Evolutionary conservation across 805 yeast species (phyloP), one percentile per base, ranked within the genome.

Genomic region (Hanseniaspora valbyensis): DNA sequence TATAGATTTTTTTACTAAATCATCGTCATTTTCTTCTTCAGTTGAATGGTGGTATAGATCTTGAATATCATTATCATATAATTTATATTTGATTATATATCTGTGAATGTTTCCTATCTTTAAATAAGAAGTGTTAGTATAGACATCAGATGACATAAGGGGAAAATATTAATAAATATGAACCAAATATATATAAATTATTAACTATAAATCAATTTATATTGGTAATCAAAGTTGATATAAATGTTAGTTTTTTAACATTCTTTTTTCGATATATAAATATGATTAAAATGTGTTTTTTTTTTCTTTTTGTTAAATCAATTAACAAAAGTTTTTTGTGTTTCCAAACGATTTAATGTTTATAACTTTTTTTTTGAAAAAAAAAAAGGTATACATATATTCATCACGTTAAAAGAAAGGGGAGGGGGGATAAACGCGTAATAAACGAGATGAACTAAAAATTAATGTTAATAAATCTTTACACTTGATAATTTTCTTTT

Each of bases 51-150:
- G 24, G 61, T 62, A 5, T 57, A 43, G 4, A 26, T 37, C 38
- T 16, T 50, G 30, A 2, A 50, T 24, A 14, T 34, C 38, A 2
- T 13, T 60, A 5, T 61, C 64, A 26, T 61, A 55, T 1, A 80
- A 72, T 12, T 71, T 66, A 54, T 75, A 81, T 4, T 70, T 67
- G 19, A 81, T 66, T 4, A 70, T 61, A 60, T 73, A 81, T 22
- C 87, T 64, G 53, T 79, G 75, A 1, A 78, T 59, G 53, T 78
- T 80, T 0, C 86, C 87, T 1, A 78, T 72, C 55, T 75, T 76
- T 14, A 80, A 69, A 1, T 76, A 60, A 37, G 69, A 62, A 22
- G 81, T 73, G 42, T 76, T 75, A 19, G 70, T 72, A 53, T 69
- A 72, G 2, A 41, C 42, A 4, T 32, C 36, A 10, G 30, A 38